Base-by-base conservation (phyloP, 2,329 filamentous ascomycete species). In the Aspergillus aculeatinus region DNA sequence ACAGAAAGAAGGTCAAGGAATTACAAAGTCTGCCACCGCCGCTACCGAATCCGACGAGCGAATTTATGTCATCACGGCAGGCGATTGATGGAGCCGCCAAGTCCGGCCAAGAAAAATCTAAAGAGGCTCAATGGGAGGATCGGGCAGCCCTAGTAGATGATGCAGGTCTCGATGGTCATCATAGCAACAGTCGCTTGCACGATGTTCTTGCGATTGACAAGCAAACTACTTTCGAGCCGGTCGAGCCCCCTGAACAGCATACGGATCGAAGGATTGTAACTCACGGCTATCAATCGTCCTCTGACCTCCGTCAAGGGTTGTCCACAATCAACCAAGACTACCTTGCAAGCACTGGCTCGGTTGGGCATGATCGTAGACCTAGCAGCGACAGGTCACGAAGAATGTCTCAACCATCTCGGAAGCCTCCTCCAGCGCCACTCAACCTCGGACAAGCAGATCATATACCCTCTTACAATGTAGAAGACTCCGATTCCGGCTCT, bases 1-100 rank as follows among this genome's bases (percentile, higher is more conserved):
- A 98, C 73, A 87, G 91, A 68, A 93, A 89, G 75, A 96, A 95
- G 76, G 74, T 96, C 48, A 96, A 96, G 76, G 93, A 98, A 58
- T 75, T 85, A 60, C 77, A 86, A 65, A 78, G 77, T 31, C 78
- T 83, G 60, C 74, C 80, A 25, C 78, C 77, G 44, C 72, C 75
- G 11, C 59, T 77, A 16, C 73, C 74, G 33, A 44, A 44, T 19
- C 60, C 64, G 14, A 67, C 57, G 3, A 53, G 57, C 21, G 66
- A 63, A 19, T 54, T 48, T 42, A 52, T 57, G 12, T 31, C 44
- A 58, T 31, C 60, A 53, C 23, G 60, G 27, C 52, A 62, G 59
- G 59, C 59, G 51, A 62, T 60, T 48, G 65, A 63, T 49, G 50
- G 12, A 11, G 54, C 42, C 29, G 25, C 51, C 23, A 6, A 31